Evolutionary conservation across 768 basidiomycete species (phyloP), one percentile per base, ranked within the genome.

Genomic region (Sporobolomyces phaffii): DNA sequence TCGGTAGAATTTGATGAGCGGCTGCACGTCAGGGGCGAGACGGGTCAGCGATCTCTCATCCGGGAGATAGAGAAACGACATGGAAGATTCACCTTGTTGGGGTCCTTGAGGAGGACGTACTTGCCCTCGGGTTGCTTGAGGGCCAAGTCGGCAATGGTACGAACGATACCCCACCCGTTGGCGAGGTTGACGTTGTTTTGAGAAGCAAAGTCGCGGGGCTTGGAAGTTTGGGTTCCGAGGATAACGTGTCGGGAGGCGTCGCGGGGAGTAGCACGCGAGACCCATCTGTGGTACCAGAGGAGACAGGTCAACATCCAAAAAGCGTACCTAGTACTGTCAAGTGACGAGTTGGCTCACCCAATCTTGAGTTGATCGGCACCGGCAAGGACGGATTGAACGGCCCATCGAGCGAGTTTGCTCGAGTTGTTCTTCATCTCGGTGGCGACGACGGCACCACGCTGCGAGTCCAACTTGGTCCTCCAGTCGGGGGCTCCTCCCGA

Each of bases 361-460:
- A 98, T 91, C 81, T 98, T 99, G 86, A 98, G 88, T 67, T 87
- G 80, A 56, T 98, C 96, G 26, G 92, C 94, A 48, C 96, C 96
- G 48, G 96, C 91, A 40, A 99, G 81, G 43, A 97, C 83, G 76
- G 89, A 89, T 81, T 97, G 92, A 22, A 97, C 90, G 0, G 94
- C 87, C 92, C 94, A 99, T 75, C 94, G 88, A 24, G 93, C 92
- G 33, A 99, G 83, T 78, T 99, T 99, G 80, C 87, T 92, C 73
- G 87, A 90, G 80, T 99, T 99, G 80, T 99, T 99, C 82, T 98
- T 99, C 96, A 98, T 98, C 82, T 99, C 96, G 29, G 91, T 93
- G 40, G 96, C 91, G 65, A 98, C 92, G 47, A 99, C 94, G 3
- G 96, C 96, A 69, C 96, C 96, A 49, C 92, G 85, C 78, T 97